Evolutionary conservation across 345 rosid species (phyloP), one percentile per base, ranked within the genome.

Genomic region (Acer negundo): DNA sequence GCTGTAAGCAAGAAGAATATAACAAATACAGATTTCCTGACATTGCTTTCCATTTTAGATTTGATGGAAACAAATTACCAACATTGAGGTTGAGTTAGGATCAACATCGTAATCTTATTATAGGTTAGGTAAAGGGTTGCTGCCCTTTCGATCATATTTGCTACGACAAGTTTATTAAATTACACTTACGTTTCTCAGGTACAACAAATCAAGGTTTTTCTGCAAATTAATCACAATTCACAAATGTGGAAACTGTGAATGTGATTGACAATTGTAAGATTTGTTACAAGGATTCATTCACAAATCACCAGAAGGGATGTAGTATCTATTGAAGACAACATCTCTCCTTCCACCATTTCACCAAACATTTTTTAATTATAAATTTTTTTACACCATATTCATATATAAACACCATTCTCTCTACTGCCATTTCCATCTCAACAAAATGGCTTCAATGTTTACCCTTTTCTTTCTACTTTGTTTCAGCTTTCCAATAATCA

Each of bases 231-330:
- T 49, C 15, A 3, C 38, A 35, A n/a, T n/a, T n/a, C n/a, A n/a
- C n/a, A n/a, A n/a, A n/a, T n/a, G n/a, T n/a, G n/a, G n/a, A n/a
- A n/a, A n/a, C n/a, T n/a, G n/a, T n/a, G n/a, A n/a, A n/a, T n/a
- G n/a, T n/a, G n/a, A n/a, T n/a, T n/a, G n/a, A n/a, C n/a, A n/a
- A n/a, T n/a, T n/a, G n/a, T n/a, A n/a, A n/a, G n/a, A n/a, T n/a
- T n/a, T n/a, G n/a, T n/a, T n/a, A n/a, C n/a, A n/a, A n/a, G n/a
- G n/a, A n/a, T n/a, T n/a, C n/a, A n/a, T n/a, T n/a, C 63, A 61
- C 62, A 67, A 72, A 78, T 69, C 77, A 84, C 76, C 83, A 85
- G 94, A 85, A 86, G 91, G 42, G 76, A 91, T 79, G 93, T 87
- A 26, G 69, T 84, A 70, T 90, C 90, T 46, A 75, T 71, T 82